Evolutionary conservation across 2,329 filamentous ascomycete species (phyloP).

Genomic region (Neonectria neomacrospora): DNA sequence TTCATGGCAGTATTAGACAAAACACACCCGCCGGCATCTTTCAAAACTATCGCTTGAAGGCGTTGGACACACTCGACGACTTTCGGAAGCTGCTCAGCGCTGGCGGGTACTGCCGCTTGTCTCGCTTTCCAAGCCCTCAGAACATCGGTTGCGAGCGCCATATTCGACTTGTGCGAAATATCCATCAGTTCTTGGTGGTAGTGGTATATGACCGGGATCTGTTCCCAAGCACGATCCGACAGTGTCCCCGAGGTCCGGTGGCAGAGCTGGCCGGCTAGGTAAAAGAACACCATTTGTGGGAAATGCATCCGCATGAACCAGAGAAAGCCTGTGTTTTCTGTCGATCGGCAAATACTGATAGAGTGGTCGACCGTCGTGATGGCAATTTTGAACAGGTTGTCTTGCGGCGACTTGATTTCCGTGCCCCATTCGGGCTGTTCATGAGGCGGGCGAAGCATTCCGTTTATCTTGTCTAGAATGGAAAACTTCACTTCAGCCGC

Average conservation of each 20-base stretch:
- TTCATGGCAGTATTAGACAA: background rate
- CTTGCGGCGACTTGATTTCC: slow-evolving; percentile 18
- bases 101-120: background rate
- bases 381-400: slow-evolving; percentile 26
- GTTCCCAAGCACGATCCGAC: slow-evolving; percentile 13
- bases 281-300: slow-evolving; percentile 14
- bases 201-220: background rate
- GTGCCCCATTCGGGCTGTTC: slow-evolving; percentile 21
- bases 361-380: slow-evolving; percentile 13
- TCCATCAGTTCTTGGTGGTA: background rate
- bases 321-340: slow-evolving; percentile 1
- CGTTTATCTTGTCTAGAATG: slow-evolving; percentile 1
- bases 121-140: background rate
- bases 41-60: background rate
- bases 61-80: background rate
- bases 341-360: background rate
- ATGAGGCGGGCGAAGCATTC: background rate
- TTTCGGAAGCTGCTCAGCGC: background rate
- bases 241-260: slow-evolving; percentile 14
- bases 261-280: slow-evolving; percentile 14
- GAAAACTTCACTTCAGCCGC: slow-evolving; percentile 3
- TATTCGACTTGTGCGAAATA: too few relatives aligned
- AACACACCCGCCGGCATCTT: background rate
- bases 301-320: slow-evolving; percentile 16
- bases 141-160: background rate